Percentiles rank a stretch among this genome's conserved stretches.
These are phyloP conservation scores for Beauveria medogensis DNA, from an alignment of 2,329 filamentous ascomycete species.

Conservation along the genomic window DNA sequence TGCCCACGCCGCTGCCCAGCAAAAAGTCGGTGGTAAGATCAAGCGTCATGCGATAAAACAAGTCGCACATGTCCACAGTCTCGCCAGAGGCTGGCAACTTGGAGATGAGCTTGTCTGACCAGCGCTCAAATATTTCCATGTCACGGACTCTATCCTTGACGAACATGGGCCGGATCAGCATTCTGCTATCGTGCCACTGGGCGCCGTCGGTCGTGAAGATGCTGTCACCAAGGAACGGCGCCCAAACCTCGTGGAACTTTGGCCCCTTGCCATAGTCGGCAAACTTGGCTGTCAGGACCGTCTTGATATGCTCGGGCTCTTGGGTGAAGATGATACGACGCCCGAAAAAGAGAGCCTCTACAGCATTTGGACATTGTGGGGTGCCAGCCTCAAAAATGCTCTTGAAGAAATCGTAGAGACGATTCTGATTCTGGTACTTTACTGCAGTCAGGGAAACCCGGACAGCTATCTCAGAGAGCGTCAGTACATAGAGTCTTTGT, in stretches of 20 bases:
- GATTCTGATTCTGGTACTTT: conserved; percentile 17
- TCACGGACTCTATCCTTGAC: conserved; percentile 37
- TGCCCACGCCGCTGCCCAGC: conserved; percentile 50
- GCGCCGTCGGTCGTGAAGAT: conserved; percentile 47
- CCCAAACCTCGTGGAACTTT: conserved; percentile 33
- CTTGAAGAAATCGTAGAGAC: conserved; percentile 25
- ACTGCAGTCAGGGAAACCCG: not conserved
- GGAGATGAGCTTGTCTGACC: conserved; percentile 50
- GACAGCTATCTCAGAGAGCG: not conserved
- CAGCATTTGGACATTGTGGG: conserved; percentile 25
- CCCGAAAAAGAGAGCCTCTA: conserved; percentile 28
- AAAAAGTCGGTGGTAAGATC: conserved; percentile 62
- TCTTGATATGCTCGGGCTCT: conserved; percentile 50
- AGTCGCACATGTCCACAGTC: conserved; percentile 50
- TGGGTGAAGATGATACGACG: conserved; percentile 36
- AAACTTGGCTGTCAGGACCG: conserved; percentile 48
- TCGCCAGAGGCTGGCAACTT: conserved; percentile 46
- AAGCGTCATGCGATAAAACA: conserved; percentile 59
- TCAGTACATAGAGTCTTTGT: not conserved
- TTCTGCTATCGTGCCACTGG: conserved; percentile 45
- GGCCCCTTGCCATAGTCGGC: conserved; percentile 42
- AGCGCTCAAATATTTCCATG: conserved; percentile 50
- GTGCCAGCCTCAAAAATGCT: conserved; percentile 21
- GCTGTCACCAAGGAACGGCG: conserved; percentile 44
- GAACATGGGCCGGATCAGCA: conserved; percentile 48